Evolutionary conservation across 176 grass and related monocot genomes (phyloP).

Genomic region (Urochloa ruziziensis): DNA sequence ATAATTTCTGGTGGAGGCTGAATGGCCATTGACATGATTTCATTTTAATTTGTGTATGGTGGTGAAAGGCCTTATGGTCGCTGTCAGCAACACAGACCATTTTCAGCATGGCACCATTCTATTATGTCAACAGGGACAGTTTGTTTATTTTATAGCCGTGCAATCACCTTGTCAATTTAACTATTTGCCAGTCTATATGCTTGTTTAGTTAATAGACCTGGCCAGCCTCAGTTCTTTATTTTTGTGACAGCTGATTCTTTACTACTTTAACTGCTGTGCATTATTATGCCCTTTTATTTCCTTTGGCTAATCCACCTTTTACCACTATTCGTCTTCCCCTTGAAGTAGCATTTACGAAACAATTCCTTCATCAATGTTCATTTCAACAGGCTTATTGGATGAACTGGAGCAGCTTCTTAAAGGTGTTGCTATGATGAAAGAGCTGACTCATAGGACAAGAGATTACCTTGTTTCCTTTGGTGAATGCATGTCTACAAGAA

Average conservation of each 20-base stretch:
- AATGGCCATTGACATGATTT: neutral
- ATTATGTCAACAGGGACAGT: neutral
- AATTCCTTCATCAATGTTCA: conserved; percentile 16
- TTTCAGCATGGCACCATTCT: conserved; percentile 2
- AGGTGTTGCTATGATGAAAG: conserved; percentile 97
- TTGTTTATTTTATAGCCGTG: neutral
- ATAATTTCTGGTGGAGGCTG: conserved; percentile 16
- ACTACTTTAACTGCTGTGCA: neutral
- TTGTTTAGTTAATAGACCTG: neutral
- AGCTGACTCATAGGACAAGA: conserved; percentile 71
- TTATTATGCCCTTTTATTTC: neutral
- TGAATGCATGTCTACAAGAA: conserved; percentile 96
- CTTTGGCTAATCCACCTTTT: conserved; percentile 9
- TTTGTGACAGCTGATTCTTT: neutral
- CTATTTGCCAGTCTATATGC: neutral
- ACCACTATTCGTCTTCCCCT: conserved; percentile 7
- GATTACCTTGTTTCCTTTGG: conserved; percentile 95
- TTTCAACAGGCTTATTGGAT: conserved; percentile 63
- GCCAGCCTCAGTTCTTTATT: neutral
- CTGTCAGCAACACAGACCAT: conserved; percentile 20
- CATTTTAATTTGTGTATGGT: neutral
- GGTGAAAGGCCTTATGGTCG: neutral
- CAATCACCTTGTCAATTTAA: neutral
- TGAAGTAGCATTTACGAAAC: neutral
- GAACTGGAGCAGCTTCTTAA: conserved; percentile 93